Conservation (phyloP, 1,284 basidiomycete genomes). For the Porphyrellus sp. region DNA sequence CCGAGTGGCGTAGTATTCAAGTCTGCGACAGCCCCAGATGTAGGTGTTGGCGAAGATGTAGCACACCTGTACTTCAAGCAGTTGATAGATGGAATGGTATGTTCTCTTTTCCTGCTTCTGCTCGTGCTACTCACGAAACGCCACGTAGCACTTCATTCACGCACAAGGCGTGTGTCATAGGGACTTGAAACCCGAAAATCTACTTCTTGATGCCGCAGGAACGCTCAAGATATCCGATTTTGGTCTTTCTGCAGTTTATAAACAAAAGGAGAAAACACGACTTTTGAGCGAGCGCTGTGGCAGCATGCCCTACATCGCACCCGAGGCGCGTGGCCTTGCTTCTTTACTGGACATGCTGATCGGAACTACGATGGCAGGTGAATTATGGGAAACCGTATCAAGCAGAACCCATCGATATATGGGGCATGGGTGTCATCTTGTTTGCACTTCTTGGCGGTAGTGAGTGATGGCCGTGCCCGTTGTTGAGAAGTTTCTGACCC, state of each 20-base stretch:
- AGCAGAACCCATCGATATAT: conserved; percentile 92
- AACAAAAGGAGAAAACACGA: conserved; percentile 78
- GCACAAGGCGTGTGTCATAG: conserved; percentile 90
- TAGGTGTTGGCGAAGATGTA: conserved; percentile 84
- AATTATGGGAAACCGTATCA: conserved; percentile 62
- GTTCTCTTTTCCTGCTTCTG: conserved; percentile 17
- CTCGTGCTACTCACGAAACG: conserved; percentile 3
- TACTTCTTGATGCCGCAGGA: conserved; percentile 78
- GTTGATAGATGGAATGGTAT: conserved; percentile 76
- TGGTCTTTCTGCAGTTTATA: conserved; percentile 90
- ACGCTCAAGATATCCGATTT: conserved; percentile 93
- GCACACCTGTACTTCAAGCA: conserved; percentile 93
- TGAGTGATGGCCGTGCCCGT: conserved; percentile 42
- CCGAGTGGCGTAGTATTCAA: background rate
- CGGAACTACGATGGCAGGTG: conserved; percentile 39
- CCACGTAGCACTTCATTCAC: conserved; percentile 76
- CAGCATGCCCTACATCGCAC: conserved; percentile 92
- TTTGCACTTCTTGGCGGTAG: conserved; percentile 92
- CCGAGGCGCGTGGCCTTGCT: conserved; percentile 60
- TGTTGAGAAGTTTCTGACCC: background rate
- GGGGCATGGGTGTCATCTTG: conserved; percentile 95
- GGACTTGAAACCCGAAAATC: conserved; percentile 95
- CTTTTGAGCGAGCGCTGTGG: conserved; percentile 82
- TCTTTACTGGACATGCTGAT: background rate
- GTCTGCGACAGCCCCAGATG: conserved; percentile 54